Evolutionary conservation across 2,329 filamentous ascomycete species (phyloP).

Genomic region (Sodiomyces alkalinus): DNA sequence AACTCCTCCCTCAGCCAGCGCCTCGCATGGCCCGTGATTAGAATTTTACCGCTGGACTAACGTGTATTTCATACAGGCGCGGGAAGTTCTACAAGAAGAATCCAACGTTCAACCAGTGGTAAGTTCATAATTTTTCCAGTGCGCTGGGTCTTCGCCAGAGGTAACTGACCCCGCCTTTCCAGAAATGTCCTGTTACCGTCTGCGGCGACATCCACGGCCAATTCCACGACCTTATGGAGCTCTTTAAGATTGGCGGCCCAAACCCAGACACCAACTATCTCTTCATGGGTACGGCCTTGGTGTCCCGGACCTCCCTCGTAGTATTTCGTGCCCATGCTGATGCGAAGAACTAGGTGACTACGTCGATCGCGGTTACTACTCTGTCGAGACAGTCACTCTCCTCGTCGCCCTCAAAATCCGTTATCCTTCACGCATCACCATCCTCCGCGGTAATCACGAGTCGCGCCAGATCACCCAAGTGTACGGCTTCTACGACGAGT

Average conservation of each 20-base stretch:
- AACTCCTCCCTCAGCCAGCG: too few relatives aligned
- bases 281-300: slow-evolving; percentile 67
- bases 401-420: slow-evolving; percentile 95
- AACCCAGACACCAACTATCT: slow-evolving; percentile 99
- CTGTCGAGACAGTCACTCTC: slow-evolving; percentile 92
- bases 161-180: slow-evolving; percentile 15
- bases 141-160: too few relatives aligned
- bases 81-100: slow-evolving; percentile 93
- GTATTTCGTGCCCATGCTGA: slow-evolving; percentile 7
- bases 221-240: slow-evolving; percentile 97
- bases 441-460: slow-evolving; percentile 97
- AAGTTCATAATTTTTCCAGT: slow-evolving; percentile 29
- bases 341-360: slow-evolving; percentile 65
- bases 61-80: slow-evolving; percentile 46
- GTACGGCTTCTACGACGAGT: slow-evolving; percentile 99
- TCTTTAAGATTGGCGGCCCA: slow-evolving; percentile 96
- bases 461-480: slow-evolving; percentile 98
- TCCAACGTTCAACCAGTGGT: slow-evolving; percentile 98
- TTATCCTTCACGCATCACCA: slow-evolving; percentile 95
- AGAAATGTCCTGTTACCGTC: slow-evolving; percentile 98
- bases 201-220: slow-evolving; percentile 99
- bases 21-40: slow-evolving; percentile 17
- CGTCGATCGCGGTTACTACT: slow-evolving; percentile 97
- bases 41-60: too few relatives aligned
- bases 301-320: slow-evolving; percentile 4